Evolutionary conservation across 1,284 basidiomycete genomes (phyloP).

Genomic region (Heterobasidion irregulare): DNA sequence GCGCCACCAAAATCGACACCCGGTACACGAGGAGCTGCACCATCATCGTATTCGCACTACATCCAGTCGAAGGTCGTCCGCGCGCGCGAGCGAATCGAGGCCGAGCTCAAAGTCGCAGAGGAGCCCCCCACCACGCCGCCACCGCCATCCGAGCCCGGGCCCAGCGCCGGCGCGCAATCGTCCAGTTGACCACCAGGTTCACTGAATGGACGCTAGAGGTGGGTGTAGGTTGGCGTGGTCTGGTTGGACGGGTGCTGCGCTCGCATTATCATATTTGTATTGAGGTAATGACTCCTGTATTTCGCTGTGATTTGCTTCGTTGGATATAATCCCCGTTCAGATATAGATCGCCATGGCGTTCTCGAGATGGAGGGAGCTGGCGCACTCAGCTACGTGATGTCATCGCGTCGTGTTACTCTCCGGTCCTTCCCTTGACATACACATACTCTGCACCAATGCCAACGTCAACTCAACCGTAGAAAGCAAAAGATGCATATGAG

Average conservation of each 20-base stretch:
- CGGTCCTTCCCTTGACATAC: no score
- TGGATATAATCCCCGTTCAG: background rate
- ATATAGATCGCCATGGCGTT: background rate
- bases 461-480: no score
- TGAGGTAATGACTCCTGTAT: background rate
- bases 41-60: slow-evolving; percentile 76
- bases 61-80: slow-evolving; percentile 95
- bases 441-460: no score
- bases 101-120: slow-evolving; percentile 51
- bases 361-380: no score
- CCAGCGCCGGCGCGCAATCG: background rate
- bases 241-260: background rate
- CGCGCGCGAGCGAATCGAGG: slow-evolving; percentile 90
- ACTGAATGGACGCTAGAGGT: no score
- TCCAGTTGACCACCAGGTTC: no score
- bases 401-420: no score
- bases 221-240: background rate
- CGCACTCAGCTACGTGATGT: no score
- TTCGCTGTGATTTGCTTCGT: background rate
- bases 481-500: no score
- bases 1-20: slow-evolving; percentile 39
- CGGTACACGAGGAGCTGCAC: slow-evolving; percentile 19
- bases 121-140: slow-evolving; percentile 18
- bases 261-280: background rate
- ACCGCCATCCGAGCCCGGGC: background rate